Conservation (phyloP, 2,329 filamentous ascomycete genomes). For the Alternaria atra region DNA sequence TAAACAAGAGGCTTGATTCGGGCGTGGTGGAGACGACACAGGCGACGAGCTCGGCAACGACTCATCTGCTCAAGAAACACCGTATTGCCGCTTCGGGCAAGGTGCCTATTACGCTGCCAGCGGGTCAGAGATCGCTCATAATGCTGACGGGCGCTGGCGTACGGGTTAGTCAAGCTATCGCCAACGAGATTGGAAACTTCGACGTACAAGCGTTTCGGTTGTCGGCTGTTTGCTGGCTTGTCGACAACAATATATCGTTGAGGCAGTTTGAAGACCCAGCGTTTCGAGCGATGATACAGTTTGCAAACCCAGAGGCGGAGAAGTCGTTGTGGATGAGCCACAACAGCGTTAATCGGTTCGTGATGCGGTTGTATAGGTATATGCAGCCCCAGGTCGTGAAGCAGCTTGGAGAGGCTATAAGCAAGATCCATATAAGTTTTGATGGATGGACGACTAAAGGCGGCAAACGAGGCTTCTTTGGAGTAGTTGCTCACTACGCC, state of each 20-base stretch:
- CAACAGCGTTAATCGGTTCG: not conserved
- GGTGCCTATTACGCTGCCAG: too few species aligned
- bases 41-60: not conserved
- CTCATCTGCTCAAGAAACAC: not conserved
- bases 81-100: too few species aligned
- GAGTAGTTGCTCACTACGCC: slow-evolving; percentile 10
- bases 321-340: not conserved
- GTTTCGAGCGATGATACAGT: not conserved
- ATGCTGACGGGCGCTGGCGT: too few species aligned
- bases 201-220: too few species aligned
- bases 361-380: not conserved
- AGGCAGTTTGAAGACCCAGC: not conserved
- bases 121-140: too few species aligned
- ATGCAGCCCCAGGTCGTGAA: not conserved
- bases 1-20: not conserved
- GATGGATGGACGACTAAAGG: slow-evolving; percentile 12
- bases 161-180: too few species aligned
- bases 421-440: not conserved
- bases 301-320: not conserved
- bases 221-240: not conserved
- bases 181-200: too few species aligned
- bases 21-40: not conserved
- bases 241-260: slow-evolving; percentile 7
- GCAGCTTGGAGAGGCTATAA: not conserved
- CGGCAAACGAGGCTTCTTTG: slow-evolving; percentile 6